Evolutionary conservation across 768 basidiomycete species (phyloP).

Genomic region (Amyloporia xantha): DNA sequence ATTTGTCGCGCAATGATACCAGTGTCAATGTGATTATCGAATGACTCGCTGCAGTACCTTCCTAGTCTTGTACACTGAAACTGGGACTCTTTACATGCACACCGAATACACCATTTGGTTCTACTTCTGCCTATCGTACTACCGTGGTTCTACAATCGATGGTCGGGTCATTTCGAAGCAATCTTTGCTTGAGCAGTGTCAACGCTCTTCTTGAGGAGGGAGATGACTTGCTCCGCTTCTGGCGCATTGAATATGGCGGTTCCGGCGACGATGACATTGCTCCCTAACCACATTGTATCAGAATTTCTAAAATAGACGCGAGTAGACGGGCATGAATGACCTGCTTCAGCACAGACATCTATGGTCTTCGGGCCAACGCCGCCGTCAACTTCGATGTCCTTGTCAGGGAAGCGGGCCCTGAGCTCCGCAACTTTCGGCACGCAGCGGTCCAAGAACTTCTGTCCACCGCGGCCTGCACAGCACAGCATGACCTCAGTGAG

Average conservation of each 20-base stretch:
- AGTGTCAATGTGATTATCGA: too few relatives aligned
- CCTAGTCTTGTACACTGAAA: background rate
- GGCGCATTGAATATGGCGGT: slow-evolving; percentile 87
- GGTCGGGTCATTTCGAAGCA: slow-evolving; percentile 13
- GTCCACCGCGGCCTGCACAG: slow-evolving; percentile 76
- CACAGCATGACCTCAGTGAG: background rate
- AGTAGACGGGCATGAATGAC: too few relatives aligned
- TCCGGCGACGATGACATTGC: slow-evolving; percentile 97
- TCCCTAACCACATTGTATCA: too few relatives aligned
- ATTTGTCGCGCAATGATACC: too few relatives aligned
- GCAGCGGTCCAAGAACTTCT: slow-evolving; percentile 92
- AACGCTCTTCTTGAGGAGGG: slow-evolving; percentile 61
- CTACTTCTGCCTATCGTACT: background rate
- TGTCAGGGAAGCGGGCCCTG: slow-evolving; percentile 82
- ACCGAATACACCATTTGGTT: background rate
- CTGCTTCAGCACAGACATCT: slow-evolving; percentile 82
- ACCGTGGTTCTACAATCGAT: background rate
- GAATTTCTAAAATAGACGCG: background rate
- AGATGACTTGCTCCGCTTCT: slow-evolving; percentile 76
- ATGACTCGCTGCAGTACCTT: too few relatives aligned
- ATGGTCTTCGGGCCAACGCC: slow-evolving; percentile 93
- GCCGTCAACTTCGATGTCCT: slow-evolving; percentile 97
- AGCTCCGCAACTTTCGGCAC: slow-evolving; percentile 91
- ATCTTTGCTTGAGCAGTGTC: slow-evolving; percentile 55
- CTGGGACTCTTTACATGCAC: background rate